A percentile compares a stretch with the other conserved stretches of the same genome.
Conservation (phyloP, 345 rosid species). For the Adansonia digitata region DNA sequence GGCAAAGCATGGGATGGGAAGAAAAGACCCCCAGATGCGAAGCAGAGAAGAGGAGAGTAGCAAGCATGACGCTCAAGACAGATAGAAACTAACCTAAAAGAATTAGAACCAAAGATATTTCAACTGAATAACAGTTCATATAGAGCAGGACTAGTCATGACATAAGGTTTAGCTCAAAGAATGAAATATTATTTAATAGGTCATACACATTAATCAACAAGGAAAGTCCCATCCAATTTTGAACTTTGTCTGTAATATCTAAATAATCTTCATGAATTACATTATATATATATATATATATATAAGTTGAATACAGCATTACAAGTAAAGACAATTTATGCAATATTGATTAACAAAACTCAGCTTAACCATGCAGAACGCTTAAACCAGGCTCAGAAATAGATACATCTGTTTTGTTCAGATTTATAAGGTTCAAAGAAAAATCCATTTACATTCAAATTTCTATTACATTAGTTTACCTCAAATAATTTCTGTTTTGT, state of each 20-base stretch:
- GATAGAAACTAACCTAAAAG: not conserved
- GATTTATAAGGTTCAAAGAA: not conserved
- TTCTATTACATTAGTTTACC: not conserved
- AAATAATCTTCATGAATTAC: not conserved
- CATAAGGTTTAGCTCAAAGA: not conserved
- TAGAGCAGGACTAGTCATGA: not conserved
- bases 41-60: not conserved
- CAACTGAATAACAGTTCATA: not conserved
- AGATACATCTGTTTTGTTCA: not conserved
- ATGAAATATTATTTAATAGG: not conserved
- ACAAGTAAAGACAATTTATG: not conserved
- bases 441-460: no score
- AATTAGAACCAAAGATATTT: not conserved
- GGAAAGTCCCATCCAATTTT: not conserved
- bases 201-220: not conserved
- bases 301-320: not conserved
- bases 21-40: constrained; percentile 1
- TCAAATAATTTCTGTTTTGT: no score
- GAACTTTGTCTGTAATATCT: not conserved
- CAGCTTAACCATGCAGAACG: not conserved
- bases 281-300: not conserved
- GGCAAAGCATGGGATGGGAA: not conserved
- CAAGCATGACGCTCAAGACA: not conserved
- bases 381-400: not conserved
- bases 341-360: not conserved